Evolutionary conservation across 805 yeast species (phyloP).

Genomic region (Clavispora fructus): DNA sequence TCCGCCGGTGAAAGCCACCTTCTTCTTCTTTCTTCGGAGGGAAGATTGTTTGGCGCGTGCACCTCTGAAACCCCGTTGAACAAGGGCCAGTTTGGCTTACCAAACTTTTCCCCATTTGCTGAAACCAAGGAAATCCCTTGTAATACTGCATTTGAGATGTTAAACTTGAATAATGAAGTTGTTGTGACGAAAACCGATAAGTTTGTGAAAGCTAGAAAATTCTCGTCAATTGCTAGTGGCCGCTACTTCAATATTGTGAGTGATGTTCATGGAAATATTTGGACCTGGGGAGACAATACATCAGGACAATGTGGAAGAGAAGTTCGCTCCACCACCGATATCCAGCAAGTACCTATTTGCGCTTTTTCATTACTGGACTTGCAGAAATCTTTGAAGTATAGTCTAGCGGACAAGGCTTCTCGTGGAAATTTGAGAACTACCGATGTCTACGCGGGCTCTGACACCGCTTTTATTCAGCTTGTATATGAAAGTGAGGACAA

Average conservation of each 20-base stretch:
- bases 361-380: conserved; percentile 32
- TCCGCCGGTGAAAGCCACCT: conserved; percentile 66
- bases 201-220: conserved; percentile 35
- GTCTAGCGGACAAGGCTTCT: conserved; percentile 8
- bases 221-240: conserved; percentile 67
- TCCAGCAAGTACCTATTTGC: conserved; percentile 63
- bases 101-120: conserved; percentile 61
- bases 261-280: conserved; percentile 64
- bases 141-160: conserved; percentile 42
- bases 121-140: conserved; percentile 40
- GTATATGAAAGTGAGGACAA: conserved; percentile 16
- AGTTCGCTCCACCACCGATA: conserved; percentile 59
- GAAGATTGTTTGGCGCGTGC: conserved; percentile 58
- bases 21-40: conserved; percentile 53
- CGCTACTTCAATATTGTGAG: conserved; percentile 63
- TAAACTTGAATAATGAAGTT: conserved; percentile 49
- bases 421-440: conserved; percentile 23
- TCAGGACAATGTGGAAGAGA: conserved; percentile 81
- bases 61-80: conserved; percentile 36
- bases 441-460: conserved; percentile 66
- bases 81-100: conserved; percentile 82
- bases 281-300: conserved; percentile 81
- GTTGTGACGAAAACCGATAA: conserved; percentile 17
- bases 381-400: conserved; percentile 14
- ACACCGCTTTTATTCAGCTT: conserved; percentile 38